Percentiles rank a stretch among this genome's conserved stretches.
Evolutionary conservation across 352 stramenopile species (phyloP).

Genomic region (Phytopythium helicoides): DNA sequence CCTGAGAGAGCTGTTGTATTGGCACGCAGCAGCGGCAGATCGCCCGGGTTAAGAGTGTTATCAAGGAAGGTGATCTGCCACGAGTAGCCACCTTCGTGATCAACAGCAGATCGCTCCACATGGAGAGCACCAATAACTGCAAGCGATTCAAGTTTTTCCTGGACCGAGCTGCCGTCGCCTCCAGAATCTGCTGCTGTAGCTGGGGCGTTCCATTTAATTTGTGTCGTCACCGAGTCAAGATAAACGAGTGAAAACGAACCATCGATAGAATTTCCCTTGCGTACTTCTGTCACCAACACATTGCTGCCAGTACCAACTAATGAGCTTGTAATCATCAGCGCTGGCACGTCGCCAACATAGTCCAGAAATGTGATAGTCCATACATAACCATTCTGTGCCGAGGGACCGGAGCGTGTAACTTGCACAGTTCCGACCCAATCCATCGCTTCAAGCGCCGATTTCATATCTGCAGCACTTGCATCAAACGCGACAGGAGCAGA

Average conservation of each 20-base stretch:
- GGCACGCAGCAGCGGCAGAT: constrained; percentile 44
- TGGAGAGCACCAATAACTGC: constrained; percentile 41
- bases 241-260: constrained; percentile 66
- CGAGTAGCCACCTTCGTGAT: constrained; percentile 54
- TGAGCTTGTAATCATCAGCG: constrained; percentile 53
- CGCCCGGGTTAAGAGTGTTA: constrained; percentile 55
- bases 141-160: constrained; percentile 73
- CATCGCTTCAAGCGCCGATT: constrained; percentile 54
- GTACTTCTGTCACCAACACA: constrained; percentile 56
- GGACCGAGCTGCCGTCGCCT: constrained; percentile 54
- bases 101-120: constrained; percentile 36
- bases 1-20: constrained; percentile 35
- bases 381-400: constrained; percentile 59
- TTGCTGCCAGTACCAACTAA: constrained; percentile 56
- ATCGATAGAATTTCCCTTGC: constrained; percentile 69
- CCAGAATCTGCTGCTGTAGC: constrained; percentile 31
- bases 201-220: constrained; percentile 46
- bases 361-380: constrained; percentile 80
- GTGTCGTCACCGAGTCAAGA: constrained; percentile 24
- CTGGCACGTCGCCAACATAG: constrained; percentile 63
- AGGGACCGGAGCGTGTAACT: constrained; percentile 42
- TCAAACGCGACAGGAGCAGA: constrained; percentile 60
- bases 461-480: constrained; percentile 40
- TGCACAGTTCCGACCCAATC: constrained; percentile 59
- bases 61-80: constrained; percentile 83